These are phyloP conservation scores for Aspergillus sp. DNA, from an alignment of 2,329 filamentous ascomycete genomes.

Conservation along the genomic window DNA sequence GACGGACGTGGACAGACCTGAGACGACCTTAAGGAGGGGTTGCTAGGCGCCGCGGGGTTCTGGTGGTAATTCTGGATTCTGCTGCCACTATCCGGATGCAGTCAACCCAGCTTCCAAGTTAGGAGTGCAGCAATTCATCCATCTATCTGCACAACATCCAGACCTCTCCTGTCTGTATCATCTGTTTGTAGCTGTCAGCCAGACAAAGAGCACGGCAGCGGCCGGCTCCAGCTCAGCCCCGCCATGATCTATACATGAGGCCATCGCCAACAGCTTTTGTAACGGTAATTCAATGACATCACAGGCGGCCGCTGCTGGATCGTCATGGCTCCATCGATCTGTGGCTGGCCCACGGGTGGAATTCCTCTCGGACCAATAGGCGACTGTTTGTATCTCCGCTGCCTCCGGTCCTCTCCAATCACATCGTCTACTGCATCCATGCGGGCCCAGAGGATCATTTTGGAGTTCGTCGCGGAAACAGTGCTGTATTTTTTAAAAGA, in stretches of 20 bases:
- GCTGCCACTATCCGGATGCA: neutral
- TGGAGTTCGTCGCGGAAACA: neutral
- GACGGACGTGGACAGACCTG: neutral
- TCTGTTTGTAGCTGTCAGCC: neutral
- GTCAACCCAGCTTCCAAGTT: too few relatives aligned
- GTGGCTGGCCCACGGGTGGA: slow-evolving; percentile 25
- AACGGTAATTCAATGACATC: slow-evolving; percentile 8
- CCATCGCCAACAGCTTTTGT: neutral
- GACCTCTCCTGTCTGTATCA: too few relatives aligned
- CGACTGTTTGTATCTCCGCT: slow-evolving; percentile 5
- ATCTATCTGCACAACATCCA: too few relatives aligned
- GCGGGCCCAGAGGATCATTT: slow-evolving; percentile 17
- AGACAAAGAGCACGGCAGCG: too few relatives aligned
- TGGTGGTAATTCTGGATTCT: neutral
- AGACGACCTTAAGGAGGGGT: neutral
- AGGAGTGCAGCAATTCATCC: too few relatives aligned
- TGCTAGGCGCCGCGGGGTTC: neutral
- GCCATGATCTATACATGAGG: slow-evolving; percentile 2
- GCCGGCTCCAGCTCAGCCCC: neutral
- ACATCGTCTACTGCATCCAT: slow-evolving; percentile 21
- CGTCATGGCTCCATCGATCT: slow-evolving; percentile 36
- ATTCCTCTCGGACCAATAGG: slow-evolving; percentile 23
- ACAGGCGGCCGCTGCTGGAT: slow-evolving; percentile 22
- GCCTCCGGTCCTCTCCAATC: slow-evolving; percentile 25
- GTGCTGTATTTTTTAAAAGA: neutral